Conservation (phyloP, 164 flowering plant species). For the Magnolia sinica region DNA sequence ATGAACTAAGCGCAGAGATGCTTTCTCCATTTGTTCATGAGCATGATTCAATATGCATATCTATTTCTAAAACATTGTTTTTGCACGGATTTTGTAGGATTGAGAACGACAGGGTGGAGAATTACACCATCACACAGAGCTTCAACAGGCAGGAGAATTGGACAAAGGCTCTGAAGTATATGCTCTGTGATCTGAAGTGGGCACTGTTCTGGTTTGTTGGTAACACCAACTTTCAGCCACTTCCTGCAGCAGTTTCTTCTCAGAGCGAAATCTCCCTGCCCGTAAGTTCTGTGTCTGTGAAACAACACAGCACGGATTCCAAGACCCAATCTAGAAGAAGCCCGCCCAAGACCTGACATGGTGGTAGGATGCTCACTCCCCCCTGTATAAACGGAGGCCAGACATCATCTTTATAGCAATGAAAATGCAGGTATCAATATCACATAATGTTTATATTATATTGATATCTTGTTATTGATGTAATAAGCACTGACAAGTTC, state of each 20-base stretch:
- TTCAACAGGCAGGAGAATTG: constrained; percentile 96
- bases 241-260: constrained; percentile 47
- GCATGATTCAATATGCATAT: not conserved
- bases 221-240: constrained; percentile 87
- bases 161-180: constrained; percentile 98
- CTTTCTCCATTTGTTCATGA: too few relatives aligned
- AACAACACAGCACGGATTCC: constrained; percentile 36
- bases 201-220: constrained; percentile 95
- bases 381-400: not conserved
- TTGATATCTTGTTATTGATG: too few relatives aligned
- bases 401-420: too few relatives aligned
- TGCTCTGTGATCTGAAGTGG: constrained; percentile 94
- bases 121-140: constrained; percentile 84
- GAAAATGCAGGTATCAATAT: too few relatives aligned
- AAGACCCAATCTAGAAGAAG: constrained; percentile 27
- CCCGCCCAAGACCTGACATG: not conserved
- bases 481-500: too few relatives aligned
- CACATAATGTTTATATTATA: too few relatives aligned
- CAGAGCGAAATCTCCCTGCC: constrained; percentile 44
- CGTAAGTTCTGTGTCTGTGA: constrained; percentile 39
- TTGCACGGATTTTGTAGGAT: constrained; percentile 52
- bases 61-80: not conserved
- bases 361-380: not conserved
- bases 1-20: too few relatives aligned
- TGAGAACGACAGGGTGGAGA: constrained; percentile 92